Evolutionary conservation across 1,284 basidiomycete species (phyloP), one percentile per base, ranked within the genome.

Genomic region (Leccinum fallax): DNA sequence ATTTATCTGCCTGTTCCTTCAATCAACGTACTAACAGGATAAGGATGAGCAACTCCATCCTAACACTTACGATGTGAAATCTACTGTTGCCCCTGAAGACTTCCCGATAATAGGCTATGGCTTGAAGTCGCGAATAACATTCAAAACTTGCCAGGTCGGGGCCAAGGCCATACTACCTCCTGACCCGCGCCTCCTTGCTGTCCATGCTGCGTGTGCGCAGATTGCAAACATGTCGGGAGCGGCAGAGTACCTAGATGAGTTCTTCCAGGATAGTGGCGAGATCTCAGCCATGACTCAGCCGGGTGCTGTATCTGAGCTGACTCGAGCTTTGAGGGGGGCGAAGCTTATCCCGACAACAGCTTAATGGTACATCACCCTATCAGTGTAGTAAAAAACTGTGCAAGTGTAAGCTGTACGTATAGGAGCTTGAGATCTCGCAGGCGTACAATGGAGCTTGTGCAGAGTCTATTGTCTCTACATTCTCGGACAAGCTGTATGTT

Each of bases 381-480:
- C 32, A 13, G 32, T 34, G 32, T 34, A 34, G 32, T 34, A 34
- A 34, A 2, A 34, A 1, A 3, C 32, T 1, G 32, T 34, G 32
- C 0, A 34, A 34, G 32, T 34, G 32, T 34, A 34, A 34, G 32
- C 32, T 34, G 32, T 34, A 34, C 11, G 32, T 3, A 34, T 0
- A 34, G 32, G 11, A 13, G 32, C 32, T 9, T 98, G 96, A 94
- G 94, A 97, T 70, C 95, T 98, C 4, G 96, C 96, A 6, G 97
- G 92, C 67, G 89, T 96, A 3, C 96, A 99, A 74, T 99, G 97
- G 96, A 97, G 81, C 84, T 7, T 87, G 91, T 13, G 87, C 90
- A 55, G 89, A 97, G 68, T 95, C 96, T 70, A 94, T 99, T 58
- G 92, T 97, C 21, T 97, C 94, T 2, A 99, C 97, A 0, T 97